These are phyloP conservation scores for Penicillium psychrofluorescens DNA, from an alignment of 495 filamentous ascomycete species.

Conservation along the genomic window DNA sequence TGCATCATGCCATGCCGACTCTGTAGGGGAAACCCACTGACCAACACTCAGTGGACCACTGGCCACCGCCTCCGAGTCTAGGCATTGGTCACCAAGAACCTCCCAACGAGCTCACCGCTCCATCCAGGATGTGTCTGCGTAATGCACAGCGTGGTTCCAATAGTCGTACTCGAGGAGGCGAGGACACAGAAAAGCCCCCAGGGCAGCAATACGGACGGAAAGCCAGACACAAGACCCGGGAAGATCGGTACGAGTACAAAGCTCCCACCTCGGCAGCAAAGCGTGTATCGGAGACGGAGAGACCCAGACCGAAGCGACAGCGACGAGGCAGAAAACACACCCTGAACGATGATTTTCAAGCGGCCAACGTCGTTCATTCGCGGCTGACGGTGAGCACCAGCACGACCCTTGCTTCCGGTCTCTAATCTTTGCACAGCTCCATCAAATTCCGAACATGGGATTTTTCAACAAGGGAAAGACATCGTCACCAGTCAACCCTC, in stretches of 20 bases:
- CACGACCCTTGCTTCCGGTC: constrained; percentile 5
- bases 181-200: neutral
- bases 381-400: constrained; percentile 52
- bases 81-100: too few species aligned
- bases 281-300: constrained; percentile 28
- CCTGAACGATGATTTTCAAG: constrained; percentile 56
- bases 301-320: constrained; percentile 12
- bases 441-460: constrained; percentile 40
- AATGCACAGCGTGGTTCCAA: too few species aligned
- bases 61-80: too few species aligned
- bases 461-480: constrained; percentile 66
- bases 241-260: constrained; percentile 46
- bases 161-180: too few species aligned
- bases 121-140: too few species aligned
- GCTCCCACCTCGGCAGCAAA: constrained; percentile 8
- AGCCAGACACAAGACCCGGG: constrained; percentile 53
- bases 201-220: constrained; percentile 44
- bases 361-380: constrained; percentile 52
- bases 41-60: too few species aligned
- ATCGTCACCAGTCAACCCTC: constrained; percentile 48
- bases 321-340: constrained; percentile 33
- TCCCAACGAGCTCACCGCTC: too few species aligned
- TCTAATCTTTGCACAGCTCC: constrained; percentile 39
- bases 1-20: too few species aligned
- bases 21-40: too few species aligned